phyloP scores from a whole-genome alignment of 495 filamentous ascomycete species.

The Tuber magnatum region DNA sequence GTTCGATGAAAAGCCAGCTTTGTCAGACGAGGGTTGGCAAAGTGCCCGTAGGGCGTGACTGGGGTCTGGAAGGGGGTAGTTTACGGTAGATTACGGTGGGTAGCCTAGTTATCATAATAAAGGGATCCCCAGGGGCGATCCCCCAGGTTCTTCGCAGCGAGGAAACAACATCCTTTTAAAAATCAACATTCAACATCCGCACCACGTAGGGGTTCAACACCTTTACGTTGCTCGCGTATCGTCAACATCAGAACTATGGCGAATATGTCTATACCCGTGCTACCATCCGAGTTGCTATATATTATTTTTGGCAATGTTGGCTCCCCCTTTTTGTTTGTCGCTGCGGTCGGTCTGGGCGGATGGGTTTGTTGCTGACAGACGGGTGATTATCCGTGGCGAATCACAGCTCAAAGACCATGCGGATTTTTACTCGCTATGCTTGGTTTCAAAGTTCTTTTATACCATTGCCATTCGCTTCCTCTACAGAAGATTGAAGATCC shows the following conservation, averaged over 20 bases:
- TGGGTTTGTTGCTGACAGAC: neutral
- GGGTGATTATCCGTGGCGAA: neutral
- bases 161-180: neutral
- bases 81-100: neutral
- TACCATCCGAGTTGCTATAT: conserved; percentile 17
- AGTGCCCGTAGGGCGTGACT: neutral
- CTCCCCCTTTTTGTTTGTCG: neutral
- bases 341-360: neutral
- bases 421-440: conserved; percentile 18
- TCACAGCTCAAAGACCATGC: conserved; percentile 2
- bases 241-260: neutral
- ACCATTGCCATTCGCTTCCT: conserved; percentile 18
- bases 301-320: conserved; percentile 21
- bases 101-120: neutral
- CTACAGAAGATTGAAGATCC: conserved; percentile 16
- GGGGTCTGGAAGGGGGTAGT: neutral
- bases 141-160: no score
- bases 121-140: neutral
- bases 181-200: neutral
- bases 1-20: neutral
- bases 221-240: neutral
- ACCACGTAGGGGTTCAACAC: neutral
- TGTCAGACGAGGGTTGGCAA: neutral
- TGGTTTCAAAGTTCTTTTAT: conserved; percentile 19
- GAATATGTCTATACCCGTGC: neutral